Evolutionary conservation across 1,139 yeast species (phyloP), one percentile per base, ranked within the genome.

Genomic region (Arxiozyma telluris): DNA sequence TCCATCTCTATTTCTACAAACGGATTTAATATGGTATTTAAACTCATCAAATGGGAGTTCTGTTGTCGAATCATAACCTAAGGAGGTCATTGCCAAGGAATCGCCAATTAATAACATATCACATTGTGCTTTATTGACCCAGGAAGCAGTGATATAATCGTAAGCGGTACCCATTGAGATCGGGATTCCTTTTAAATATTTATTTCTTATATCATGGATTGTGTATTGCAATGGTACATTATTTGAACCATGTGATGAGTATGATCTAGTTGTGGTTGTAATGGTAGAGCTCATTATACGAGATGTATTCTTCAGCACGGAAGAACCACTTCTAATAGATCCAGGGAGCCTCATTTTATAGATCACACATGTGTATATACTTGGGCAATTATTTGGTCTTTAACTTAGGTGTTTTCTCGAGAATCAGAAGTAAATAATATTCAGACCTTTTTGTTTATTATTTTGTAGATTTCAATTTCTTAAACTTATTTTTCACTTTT

Each of bases 91-190:
- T 1, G 96, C 90, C 44, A 93, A 72, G 0, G 98, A 91, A 68
- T 93, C 98, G 1, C 98, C 98, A 7, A 93, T 83, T 9, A 93
- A 76, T 12, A 84, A 76, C 52, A 84, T 76, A 61, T 93, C 98
- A 1, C 82, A 76, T 0, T 79, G 77, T 0, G 94, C 83, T 15
- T 76, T 68, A 51, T 87, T 90, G 0, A 90, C 94, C 65, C 87
- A 75, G 41, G 75, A 73, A 0, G 84, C 93, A 0, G 96, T 84
- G 38, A 91, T 81, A 64, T 76, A 86, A 66, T 93, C 98, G 68
- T 91, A 90, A 0, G 96, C 95, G 0, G 98, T 93, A 23, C 90
- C 73, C 70, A 86, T 81, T 0, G 91, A 72, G 25, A 91, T 80
- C 6, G 69, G 69, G 8, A 44, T 51, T 11, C 59, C 56, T 12